Evolutionary conservation across 208 protist species (phyloP).

Genomic region (Trypanosoma brucei): DNA sequence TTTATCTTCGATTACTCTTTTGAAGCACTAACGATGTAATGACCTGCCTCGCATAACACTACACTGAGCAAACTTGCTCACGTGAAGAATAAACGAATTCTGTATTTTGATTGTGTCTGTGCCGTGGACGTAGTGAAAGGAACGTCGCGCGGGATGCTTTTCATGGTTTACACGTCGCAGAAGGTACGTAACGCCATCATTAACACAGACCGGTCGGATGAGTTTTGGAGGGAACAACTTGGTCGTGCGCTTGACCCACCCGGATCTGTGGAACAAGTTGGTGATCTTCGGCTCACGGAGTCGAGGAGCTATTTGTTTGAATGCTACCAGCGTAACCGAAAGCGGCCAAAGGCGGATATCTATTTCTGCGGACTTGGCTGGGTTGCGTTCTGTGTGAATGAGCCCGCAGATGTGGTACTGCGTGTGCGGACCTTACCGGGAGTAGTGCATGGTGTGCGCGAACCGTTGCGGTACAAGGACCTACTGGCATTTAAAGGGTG

Average conservation of each 20-base stretch:
- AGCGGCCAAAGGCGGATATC: slow-evolving; percentile 81
- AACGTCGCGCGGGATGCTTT: slow-evolving; percentile 62
- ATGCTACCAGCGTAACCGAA: slow-evolving; percentile 73
- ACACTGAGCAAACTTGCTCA: too few relatives aligned
- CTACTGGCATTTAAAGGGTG: slow-evolving; percentile 62
- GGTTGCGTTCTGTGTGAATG: slow-evolving; percentile 78
- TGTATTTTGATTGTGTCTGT: slow-evolving; percentile 85
- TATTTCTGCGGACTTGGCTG: slow-evolving; percentile 89
- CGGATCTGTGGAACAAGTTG: slow-evolving; percentile 78
- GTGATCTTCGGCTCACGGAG: slow-evolving; percentile 48
- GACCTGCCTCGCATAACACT: too few relatives aligned
- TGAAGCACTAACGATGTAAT: too few relatives aligned
- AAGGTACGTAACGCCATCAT: slow-evolving; percentile 81
- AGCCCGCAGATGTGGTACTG: slow-evolving; percentile 80
- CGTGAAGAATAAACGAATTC: too few relatives aligned
- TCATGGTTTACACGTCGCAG: slow-evolving; percentile 87
- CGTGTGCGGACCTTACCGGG: slow-evolving; percentile 86
- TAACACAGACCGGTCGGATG: slow-evolving; percentile 62
- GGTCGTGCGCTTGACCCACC: slow-evolving; percentile 76
- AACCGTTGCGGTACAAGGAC: slow-evolving; percentile 86
- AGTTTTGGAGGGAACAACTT: slow-evolving; percentile 82
- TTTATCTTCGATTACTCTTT: too few relatives aligned
- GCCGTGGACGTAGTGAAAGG: slow-evolving; percentile 84
- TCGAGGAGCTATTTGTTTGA: slow-evolving; percentile 84
- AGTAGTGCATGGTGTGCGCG: slow-evolving; percentile 85